Conservation (phyloP, 148 eudicot species). For the Bassia scoparia region DNA sequence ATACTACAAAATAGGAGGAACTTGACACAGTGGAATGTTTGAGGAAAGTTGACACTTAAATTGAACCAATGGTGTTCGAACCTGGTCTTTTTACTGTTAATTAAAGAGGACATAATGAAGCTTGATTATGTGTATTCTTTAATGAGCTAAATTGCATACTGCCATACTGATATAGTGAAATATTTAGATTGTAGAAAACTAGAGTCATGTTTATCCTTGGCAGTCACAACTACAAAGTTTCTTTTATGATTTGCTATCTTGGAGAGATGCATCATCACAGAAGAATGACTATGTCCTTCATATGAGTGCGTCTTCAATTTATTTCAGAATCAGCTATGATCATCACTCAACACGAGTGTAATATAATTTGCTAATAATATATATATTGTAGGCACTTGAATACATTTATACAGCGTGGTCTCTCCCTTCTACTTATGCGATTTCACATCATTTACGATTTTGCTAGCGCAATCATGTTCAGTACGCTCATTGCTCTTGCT, state of each 20-base stretch:
- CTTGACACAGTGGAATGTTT: background rate
- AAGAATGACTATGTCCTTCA: no score
- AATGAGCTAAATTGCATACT: background rate
- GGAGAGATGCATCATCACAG: no score
- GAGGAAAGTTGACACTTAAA: background rate
- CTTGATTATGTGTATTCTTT: background rate
- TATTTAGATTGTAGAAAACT: background rate
- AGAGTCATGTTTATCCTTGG: background rate
- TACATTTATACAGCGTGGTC: conserved; percentile 45
- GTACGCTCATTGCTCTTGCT: conserved; percentile 21
- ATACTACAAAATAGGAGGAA: background rate
- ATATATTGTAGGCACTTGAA: conserved; percentile 38
- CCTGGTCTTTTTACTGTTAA: background rate
- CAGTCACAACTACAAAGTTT: no score
- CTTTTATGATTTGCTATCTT: no score
- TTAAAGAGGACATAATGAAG: background rate
- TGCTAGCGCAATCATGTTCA: conserved; percentile 56
- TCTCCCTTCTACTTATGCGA: conserved; percentile 48
- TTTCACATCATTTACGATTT: conserved; percentile 49
- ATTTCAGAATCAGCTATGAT: no score
- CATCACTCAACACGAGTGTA: no score
- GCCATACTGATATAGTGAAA: background rate
- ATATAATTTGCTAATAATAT: background rate
- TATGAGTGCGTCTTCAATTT: no score
- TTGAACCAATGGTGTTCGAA: background rate